phyloP scores from a whole-genome alignment of 176 grass and related monocot species.

The Oryza coarctata region DNA sequence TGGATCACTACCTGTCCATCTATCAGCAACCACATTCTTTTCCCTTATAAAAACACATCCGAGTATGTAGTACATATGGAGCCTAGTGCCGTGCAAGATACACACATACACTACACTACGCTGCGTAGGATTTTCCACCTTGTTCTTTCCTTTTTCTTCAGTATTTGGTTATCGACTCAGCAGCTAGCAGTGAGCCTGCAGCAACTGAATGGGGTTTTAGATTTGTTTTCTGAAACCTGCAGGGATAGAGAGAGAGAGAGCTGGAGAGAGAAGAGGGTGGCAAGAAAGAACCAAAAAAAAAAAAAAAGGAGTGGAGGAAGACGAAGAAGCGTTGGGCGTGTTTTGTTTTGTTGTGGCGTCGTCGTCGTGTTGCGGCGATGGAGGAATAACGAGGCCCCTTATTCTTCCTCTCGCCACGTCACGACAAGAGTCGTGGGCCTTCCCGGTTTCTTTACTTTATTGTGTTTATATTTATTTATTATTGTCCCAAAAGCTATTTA shows the following conservation, averaged over 20 bases:
- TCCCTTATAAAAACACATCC: background rate
- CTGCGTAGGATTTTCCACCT: background rate
- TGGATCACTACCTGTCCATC: background rate
- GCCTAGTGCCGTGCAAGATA: background rate
- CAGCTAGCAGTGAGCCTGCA: background rate
- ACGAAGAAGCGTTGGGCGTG: constrained; percentile 3
- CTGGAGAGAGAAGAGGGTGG: background rate
- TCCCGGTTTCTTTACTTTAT: background rate
- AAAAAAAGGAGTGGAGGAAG: background rate
- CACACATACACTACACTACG: too few relatives aligned
- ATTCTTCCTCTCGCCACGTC: constrained; percentile 17
- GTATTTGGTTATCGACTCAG: too few relatives aligned
- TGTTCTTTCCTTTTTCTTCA: background rate
- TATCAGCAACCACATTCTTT: background rate
- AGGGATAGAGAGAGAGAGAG: background rate
- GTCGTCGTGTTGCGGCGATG: constrained; percentile 21
- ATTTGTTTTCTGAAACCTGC: background rate
- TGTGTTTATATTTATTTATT: background rate
- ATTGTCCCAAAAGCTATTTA: background rate
- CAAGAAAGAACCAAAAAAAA: background rate
- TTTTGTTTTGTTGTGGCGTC: constrained; percentile 46
- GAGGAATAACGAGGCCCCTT: constrained; percentile 28
- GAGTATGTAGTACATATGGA: background rate
- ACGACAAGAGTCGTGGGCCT: constrained; percentile 24
- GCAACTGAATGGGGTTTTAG: background rate